phyloP scores from a whole-genome alignment of 2,329 filamentous ascomycete genomes.

The Fusarium phyllophilum region DNA sequence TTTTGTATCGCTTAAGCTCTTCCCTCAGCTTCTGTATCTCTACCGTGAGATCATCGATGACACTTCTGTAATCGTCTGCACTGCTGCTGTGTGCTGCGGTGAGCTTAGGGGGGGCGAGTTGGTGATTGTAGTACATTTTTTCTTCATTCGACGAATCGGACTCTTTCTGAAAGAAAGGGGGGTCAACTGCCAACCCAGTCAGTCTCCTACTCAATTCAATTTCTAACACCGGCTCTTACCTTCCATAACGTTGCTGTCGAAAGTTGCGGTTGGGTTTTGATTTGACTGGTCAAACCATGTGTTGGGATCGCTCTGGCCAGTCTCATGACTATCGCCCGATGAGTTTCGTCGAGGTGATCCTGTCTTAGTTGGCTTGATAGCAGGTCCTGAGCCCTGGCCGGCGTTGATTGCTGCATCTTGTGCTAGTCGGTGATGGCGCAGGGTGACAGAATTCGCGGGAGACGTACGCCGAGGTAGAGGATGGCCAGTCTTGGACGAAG shows the following conservation, averaged over 20 bases:
- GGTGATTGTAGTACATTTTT: slow-evolving; percentile 39
- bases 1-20: slow-evolving; percentile 76
- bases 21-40: slow-evolving; percentile 84
- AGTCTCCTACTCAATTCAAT: not conserved
- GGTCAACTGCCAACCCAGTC: slow-evolving; percentile 53
- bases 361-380: slow-evolving; percentile 25
- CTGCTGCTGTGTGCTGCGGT: slow-evolving; percentile 64
- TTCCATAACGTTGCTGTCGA: slow-evolving; percentile 59
- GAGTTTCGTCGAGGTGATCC: slow-evolving; percentile 52
- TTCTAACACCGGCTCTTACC: slow-evolving; percentile 44
- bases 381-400: slow-evolving; percentile 39
- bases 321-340: slow-evolving; percentile 61
- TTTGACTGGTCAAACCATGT: slow-evolving; percentile 67
- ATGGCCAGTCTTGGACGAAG: slow-evolving; percentile 48
- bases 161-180: slow-evolving; percentile 65
- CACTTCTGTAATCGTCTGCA: slow-evolving; percentile 79
- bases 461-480: slow-evolving; percentile 57
- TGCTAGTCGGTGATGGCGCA: slow-evolving; percentile 58
- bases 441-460: slow-evolving; percentile 59
- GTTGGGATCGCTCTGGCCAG: slow-evolving; percentile 60
- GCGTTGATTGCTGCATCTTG: slow-evolving; percentile 53
- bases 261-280: slow-evolving; percentile 56
- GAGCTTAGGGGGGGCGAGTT: slow-evolving; percentile 44
- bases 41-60: slow-evolving; percentile 88
- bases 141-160: slow-evolving; percentile 64